A percentile compares a stretch with the other conserved stretches of the same genome.
These are phyloP conservation scores for Wickerhamiella occidentalis DNA, from an alignment of 805 yeast species.

Conservation along the genomic window DNA sequence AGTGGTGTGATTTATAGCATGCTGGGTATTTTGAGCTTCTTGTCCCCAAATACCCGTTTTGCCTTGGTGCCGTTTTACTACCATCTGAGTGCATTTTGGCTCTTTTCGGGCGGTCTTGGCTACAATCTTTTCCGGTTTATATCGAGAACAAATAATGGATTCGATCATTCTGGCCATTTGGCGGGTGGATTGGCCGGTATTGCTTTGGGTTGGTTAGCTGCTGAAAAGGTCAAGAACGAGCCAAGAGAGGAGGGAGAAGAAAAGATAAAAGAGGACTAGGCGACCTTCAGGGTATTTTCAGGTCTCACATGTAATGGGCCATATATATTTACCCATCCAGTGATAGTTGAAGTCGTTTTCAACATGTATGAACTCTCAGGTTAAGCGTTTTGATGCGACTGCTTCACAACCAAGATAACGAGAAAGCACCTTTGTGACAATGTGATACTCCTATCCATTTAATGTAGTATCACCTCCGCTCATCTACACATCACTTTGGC, in stretches of 20 bases:
- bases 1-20: constrained; percentile 82
- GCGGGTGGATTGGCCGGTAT: constrained; percentile 76
- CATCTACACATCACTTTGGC: too few relatives aligned
- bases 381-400: too few relatives aligned
- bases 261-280: too few relatives aligned
- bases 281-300: too few relatives aligned
- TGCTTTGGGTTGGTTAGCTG: constrained; percentile 40
- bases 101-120: constrained; percentile 57
- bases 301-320: too few relatives aligned
- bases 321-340: too few relatives aligned
- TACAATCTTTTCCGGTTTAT: constrained; percentile 65
- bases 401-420: too few relatives aligned
- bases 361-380: too few relatives aligned
- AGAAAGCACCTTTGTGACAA: too few relatives aligned
- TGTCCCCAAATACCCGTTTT: constrained; percentile 67
- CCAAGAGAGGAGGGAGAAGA: neutral
- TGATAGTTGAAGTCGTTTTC: too few relatives aligned
- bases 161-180: constrained; percentile 86
- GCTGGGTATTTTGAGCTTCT: constrained; percentile 65
- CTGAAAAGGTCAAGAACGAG: neutral
- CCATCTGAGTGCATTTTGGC: constrained; percentile 83
- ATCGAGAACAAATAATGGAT: constrained; percentile 56
- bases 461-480: neutral
- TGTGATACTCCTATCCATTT: too few relatives aligned
- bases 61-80: constrained; percentile 71